Evolutionary conservation across 2,329 filamentous ascomycete species (phyloP).

Genomic region (Fusarium sp.): DNA sequence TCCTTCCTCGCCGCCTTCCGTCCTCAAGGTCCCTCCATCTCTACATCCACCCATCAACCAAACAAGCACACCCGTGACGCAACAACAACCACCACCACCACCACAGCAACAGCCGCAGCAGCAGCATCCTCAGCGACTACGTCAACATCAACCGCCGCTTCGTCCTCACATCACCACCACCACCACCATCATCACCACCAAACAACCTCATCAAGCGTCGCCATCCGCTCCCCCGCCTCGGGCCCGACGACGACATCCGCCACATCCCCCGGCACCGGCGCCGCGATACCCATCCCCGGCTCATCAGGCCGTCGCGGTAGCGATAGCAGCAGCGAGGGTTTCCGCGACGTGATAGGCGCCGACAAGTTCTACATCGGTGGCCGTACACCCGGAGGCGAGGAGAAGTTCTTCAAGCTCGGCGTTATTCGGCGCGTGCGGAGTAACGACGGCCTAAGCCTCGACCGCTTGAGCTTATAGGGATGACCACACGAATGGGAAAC

Average conservation of each 20-base stretch:
- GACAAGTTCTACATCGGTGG: constrained; percentile 89
- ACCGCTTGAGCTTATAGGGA: constrained; percentile 78
- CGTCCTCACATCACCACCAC: constrained; percentile 33
- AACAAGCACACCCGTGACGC: constrained; percentile 51
- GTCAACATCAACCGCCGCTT: constrained; percentile 33
- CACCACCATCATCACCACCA: constrained; percentile 39
- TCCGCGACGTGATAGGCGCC: constrained; percentile 75
- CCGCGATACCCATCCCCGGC: constrained; percentile 55
- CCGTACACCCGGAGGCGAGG: constrained; percentile 79
- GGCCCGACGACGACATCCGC: constrained; percentile 27
- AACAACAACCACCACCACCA: constrained; percentile 34
- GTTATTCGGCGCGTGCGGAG: constrained; percentile 79
- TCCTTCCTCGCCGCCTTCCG: constrained; percentile 67
- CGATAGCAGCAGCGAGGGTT: constrained; percentile 80
- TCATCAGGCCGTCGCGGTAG: constrained; percentile 69
- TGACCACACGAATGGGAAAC: not conserved
- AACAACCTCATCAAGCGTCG: constrained; percentile 40
- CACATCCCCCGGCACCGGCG: constrained; percentile 30
- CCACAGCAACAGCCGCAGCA: constrained; percentile 31
- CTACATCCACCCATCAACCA: constrained; percentile 43
- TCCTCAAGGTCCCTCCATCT: constrained; percentile 52
- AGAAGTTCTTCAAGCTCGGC: constrained; percentile 83
- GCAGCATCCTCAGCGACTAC: constrained; percentile 36
- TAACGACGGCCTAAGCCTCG: constrained; percentile 78
- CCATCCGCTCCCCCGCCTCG: constrained; percentile 45